Percentiles rank a stretch among this genome's conserved stretches.
Conservation (phyloP, 371 early-diverging fungal species). For the Mucor irregularis region DNA sequence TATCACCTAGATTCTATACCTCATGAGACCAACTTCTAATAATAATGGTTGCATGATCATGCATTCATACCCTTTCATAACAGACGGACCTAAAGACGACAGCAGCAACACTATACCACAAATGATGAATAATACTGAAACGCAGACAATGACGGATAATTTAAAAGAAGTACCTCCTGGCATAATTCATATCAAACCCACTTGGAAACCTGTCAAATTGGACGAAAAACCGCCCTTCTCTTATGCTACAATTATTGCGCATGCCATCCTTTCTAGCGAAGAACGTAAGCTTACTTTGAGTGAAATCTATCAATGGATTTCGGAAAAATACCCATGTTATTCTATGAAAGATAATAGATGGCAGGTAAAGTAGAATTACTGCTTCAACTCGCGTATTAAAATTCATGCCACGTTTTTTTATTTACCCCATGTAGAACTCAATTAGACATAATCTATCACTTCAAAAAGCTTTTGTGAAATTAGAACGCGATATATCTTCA, state of each 20-base stretch:
- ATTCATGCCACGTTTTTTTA: background rate
- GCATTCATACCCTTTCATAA: constrained; percentile 16
- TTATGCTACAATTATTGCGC: constrained; percentile 90
- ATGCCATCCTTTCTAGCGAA: constrained; percentile 81
- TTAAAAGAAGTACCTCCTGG: constrained; percentile 8
- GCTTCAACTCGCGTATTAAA: too few species aligned
- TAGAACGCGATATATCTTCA: constrained; percentile 67
- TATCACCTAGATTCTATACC: background rate
- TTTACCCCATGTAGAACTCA: background rate
- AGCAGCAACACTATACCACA: background rate
- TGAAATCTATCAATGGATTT: constrained; percentile 93
- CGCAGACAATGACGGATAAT: background rate
- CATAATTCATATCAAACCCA: constrained; percentile 32
- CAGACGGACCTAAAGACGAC: constrained; percentile 5
- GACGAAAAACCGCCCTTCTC: constrained; percentile 83
- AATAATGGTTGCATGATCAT: constrained; percentile 1
- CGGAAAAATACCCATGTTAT: constrained; percentile 77
- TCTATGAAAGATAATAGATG: constrained; percentile 73
- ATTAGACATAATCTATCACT: constrained; percentile 93
- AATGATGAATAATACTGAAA: too few species aligned
- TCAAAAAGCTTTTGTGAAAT: constrained; percentile 54
- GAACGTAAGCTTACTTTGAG: constrained; percentile 78
- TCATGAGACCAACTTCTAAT: background rate
- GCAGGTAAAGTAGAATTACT: constrained; percentile 71
- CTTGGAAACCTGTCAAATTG: constrained; percentile 44